Evolutionary conservation across 2,329 filamentous ascomycete species (phyloP).

Genomic region (Stagonosporopsis cucurbitacearum): DNA sequence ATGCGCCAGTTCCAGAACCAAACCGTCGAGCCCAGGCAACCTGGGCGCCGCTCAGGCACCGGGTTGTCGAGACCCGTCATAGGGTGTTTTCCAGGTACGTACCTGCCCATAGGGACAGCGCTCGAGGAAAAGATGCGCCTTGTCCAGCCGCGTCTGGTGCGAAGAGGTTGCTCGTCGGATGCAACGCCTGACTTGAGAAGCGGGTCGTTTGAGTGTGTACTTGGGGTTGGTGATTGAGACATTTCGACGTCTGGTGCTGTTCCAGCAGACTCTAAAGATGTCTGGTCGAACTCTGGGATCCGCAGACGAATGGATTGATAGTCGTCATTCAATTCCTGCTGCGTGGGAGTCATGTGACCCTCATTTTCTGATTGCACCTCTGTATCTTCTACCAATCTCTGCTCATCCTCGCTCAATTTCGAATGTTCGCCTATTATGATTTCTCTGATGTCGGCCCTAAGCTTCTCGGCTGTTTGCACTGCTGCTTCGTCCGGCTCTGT

Average conservation of each 20-base stretch:
- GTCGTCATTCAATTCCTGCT: neutral
- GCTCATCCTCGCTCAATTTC: neutral
- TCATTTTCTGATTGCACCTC: neutral
- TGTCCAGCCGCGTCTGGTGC: too few relatives aligned
- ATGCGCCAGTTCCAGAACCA: neutral
- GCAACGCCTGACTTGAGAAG: neutral
- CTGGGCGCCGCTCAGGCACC: neutral
- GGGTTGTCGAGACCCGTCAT: neutral
- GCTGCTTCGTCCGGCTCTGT: neutral
- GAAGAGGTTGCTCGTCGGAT: neutral
- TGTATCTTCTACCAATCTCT: neutral
- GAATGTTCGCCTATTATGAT: neutral
- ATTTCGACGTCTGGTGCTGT: neutral
- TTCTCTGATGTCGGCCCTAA: neutral
- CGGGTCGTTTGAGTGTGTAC: neutral
- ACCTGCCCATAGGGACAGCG: conserved; percentile 3
- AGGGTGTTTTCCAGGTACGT: neutral
- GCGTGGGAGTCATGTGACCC: neutral
- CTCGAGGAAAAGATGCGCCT: neutral
- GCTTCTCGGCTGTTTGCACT: neutral
- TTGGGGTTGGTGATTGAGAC: neutral
- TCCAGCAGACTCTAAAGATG: neutral
- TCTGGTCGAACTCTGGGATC: neutral
- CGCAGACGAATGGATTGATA: neutral
- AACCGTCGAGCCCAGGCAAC: neutral